phyloP scores from a whole-genome alignment of 305 asterid species.

The Fraxinus albicans region DNA sequence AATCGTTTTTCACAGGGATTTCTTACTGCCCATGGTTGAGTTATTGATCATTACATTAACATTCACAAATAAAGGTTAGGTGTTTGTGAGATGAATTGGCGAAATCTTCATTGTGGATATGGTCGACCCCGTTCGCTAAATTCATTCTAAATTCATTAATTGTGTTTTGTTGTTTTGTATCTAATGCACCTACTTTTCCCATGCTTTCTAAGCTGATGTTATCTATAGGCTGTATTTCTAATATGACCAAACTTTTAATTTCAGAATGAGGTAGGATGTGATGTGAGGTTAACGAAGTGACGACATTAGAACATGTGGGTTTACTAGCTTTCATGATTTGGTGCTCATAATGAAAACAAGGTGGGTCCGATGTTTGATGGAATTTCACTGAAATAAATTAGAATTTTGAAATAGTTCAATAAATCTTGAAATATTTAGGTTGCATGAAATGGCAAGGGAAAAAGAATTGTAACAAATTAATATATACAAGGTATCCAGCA shows the following conservation, averaged over 20 bases:
- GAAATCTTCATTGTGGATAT: not conserved
- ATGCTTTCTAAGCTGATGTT: constrained; percentile 2
- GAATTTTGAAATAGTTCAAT: constrained; percentile 6
- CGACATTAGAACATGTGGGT: not conserved
- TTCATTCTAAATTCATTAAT: not conserved
- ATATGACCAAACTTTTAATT: not conserved
- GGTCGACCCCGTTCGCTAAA: not conserved
- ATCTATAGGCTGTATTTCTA: constrained; percentile 3
- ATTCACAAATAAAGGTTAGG: not conserved
- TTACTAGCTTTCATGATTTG: not conserved
- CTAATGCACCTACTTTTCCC: not conserved
- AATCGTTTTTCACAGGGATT: not conserved
- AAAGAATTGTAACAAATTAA: not conserved
- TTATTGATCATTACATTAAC: not conserved
- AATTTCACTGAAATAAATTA: not conserved
- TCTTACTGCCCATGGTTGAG: not conserved
- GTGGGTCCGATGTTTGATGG: not conserved
- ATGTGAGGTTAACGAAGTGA: not conserved
- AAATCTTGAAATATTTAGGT: constrained; percentile 29
- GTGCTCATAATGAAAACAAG: not conserved
- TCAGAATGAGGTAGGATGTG: constrained; percentile 18
- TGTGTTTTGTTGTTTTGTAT: not conserved
- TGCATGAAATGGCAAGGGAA: constrained; percentile 21
- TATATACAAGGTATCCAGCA: not conserved
- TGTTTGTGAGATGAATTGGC: not conserved